These are phyloP conservation scores for Decorospora gaudefroyi DNA, from an alignment of 2,329 filamentous ascomycete genomes.

Conservation along the genomic window DNA sequence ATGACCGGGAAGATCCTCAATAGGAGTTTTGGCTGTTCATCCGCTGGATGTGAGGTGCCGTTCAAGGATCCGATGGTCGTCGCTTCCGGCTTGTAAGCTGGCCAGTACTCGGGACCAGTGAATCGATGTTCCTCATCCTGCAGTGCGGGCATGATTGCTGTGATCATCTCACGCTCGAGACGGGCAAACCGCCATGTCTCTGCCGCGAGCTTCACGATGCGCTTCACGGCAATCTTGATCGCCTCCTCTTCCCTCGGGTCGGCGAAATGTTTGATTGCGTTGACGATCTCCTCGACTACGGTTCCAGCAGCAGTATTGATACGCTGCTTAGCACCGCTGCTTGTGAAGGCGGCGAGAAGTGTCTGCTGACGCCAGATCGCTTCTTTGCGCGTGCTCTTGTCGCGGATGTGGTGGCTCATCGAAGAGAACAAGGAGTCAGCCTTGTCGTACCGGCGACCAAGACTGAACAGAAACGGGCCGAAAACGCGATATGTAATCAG, in stretches of 20 bases:
- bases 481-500: constrained; percentile 62
- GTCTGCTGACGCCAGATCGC: constrained; percentile 64
- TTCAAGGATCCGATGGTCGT: constrained; percentile 36
- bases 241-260: constrained; percentile 57
- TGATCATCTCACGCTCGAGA: constrained; percentile 61
- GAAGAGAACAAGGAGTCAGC: constrained; percentile 61
- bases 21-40: constrained; percentile 51
- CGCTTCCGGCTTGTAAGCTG: constrained; percentile 41
- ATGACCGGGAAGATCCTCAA: constrained; percentile 59
- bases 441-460: constrained; percentile 59
- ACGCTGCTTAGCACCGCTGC: constrained; percentile 60
- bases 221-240: constrained; percentile 57
- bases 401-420: constrained; percentile 60
- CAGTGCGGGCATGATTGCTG: constrained; percentile 55
- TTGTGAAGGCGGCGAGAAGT: constrained; percentile 61
- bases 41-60: constrained; percentile 28
- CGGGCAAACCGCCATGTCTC: constrained; percentile 64
- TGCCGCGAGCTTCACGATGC: constrained; percentile 62
- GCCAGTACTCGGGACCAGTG: constrained; percentile 43
- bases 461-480: constrained; percentile 62
- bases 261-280: constrained; percentile 59
- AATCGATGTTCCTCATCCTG: constrained; percentile 43
- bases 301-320: constrained; percentile 60
- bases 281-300: constrained; percentile 62
- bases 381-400: constrained; percentile 61